Base-by-base conservation (phyloP, 441 rosid species). In the Iberis amara region DNA sequence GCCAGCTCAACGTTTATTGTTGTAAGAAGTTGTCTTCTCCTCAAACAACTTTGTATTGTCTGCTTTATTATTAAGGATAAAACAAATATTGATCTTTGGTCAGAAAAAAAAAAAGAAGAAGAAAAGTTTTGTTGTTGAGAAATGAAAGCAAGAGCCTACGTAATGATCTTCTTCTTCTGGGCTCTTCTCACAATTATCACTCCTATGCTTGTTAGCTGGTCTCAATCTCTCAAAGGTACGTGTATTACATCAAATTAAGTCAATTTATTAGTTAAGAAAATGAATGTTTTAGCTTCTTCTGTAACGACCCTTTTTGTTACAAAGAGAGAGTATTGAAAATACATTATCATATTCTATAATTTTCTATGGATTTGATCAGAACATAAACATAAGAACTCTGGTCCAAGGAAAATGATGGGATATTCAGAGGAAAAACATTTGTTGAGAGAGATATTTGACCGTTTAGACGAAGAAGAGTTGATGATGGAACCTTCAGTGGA, bases 111-210 rank as follows among this genome's bases (percentile, higher is more conserved):
- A 11, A 15, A 18, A 1, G 11, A 18, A 18, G 21, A 18, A 18
- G 21, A 18, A 3, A 18, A 18, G 21, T 18, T 18, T 57, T 52
- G 35, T 56, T 36, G 55, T 11, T 50, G 42, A 49, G 76, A 79
- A 70, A 90, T 85, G 96, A 80, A 35, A 51, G 80, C 70, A 15
- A 85, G 95, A 67, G 81, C 69, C 41, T 73, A 71, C 26, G 84
- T 83, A 8, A 59, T 87, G 65, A 79, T 87, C 57, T 81, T 86
- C 75, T 79, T 90, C 82, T 85, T 81, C 72, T 87, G 98, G 98
- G 96, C 96, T 53, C 55, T 74, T 65, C 90, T 90, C 54, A 73
- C 89, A 11, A 64, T 87, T 47, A 65, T 87, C 79, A 82, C 96
- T 6, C 98, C 96, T 21, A 79, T 81, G 4, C 89, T 90, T 36